Base-by-base conservation (phyloP, 1,139 yeast genomes). In the Suzukiozyma palmioleophila region DNA sequence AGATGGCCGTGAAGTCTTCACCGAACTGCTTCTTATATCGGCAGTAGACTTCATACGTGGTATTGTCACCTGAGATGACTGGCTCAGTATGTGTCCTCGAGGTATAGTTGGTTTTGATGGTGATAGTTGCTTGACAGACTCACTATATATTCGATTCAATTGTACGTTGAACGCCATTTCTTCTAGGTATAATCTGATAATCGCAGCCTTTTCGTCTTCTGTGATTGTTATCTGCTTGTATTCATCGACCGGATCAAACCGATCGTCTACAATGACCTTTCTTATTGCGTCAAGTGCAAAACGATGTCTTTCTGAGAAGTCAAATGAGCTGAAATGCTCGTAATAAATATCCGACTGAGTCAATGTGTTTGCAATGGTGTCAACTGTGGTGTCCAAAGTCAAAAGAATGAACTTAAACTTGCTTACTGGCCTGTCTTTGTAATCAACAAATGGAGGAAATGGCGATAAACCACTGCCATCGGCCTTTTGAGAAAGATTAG, bases 91-190 rank as follows among this genome's bases (percentile, higher is more conserved):
- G 35, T 29, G 37, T 36, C n/a, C 26, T 15, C 29, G 16, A 39
- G 24, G 26, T 31, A 26, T 10, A 41, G 41, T 16, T 9, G 36
- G 38, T 28, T 36, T 40, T 5, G 36, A 33, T 11, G 44, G 27
- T 8, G 52, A 48, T 24, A 44, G 43, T 36, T 46, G 51, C 41
- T 54, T 59, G 5, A 54, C 37, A 36, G 56, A 56, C 43, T 59
- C 63, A 21, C 53, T 56, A 54, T 74, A 81, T 8, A 82, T 72
- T 36, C 89, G 59, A 22, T 73, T 77, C n/a, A 80, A 74, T 56
- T 82, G 89, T 13, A 81, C 77, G 43, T 75, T 69, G 39, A 76
- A 70, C 11, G 85, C 84, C 35, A 81, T 48, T 36, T 62, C 66
- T 13, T 62, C 64, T 18, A 81, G 59, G 52, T 77, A 82, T 13